phyloP scores from a whole-genome alignment of 2,329 filamentous ascomycete genomes.

The Ophiostoma ips region DNA sequence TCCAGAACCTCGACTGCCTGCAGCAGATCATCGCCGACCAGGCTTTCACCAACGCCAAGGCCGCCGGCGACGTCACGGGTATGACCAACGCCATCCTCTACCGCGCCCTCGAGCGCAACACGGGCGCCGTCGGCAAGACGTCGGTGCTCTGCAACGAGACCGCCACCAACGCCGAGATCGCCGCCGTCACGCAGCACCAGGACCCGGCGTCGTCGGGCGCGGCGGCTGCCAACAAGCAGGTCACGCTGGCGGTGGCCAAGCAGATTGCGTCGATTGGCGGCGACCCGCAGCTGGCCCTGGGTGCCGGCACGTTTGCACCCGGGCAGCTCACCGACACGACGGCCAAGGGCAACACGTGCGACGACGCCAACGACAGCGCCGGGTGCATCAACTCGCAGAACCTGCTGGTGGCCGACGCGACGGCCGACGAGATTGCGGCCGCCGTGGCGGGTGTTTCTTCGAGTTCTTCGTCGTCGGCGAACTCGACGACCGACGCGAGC shows the following conservation, averaged over 20 bases:
- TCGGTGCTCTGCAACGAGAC: conserved; percentile 42
- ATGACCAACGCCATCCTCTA: conserved; percentile 40
- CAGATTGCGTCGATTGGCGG: conserved; percentile 49
- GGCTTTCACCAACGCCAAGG: conserved; percentile 47
- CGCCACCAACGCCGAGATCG: conserved; percentile 53
- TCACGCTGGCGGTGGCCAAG: conserved; percentile 42
- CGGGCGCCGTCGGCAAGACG: conserved; percentile 38
- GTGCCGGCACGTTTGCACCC: conserved; percentile 48
- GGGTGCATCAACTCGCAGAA: conserved; percentile 44
- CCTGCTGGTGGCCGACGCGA: conserved; percentile 39
- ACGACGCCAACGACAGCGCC: conserved; percentile 30
- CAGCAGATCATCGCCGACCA: conserved; percentile 44
- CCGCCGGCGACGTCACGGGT: conserved; percentile 34
- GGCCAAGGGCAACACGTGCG: conserved; percentile 38
- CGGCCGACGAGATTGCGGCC: conserved; percentile 36
- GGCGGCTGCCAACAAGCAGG: conserved; percentile 43
- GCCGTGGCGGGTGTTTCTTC: conserved; percentile 26
- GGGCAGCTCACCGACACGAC: conserved; percentile 30
- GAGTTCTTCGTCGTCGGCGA: background rate
- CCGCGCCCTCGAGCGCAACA: conserved; percentile 46
- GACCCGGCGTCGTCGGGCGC: conserved; percentile 49
- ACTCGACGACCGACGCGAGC: too few relatives aligned
- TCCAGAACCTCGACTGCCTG: conserved; percentile 38
- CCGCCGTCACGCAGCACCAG: conserved; percentile 49
- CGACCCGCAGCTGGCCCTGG: conserved; percentile 46